Evolutionary conservation across 495 filamentous ascomycete genomes (phyloP).

Genomic region (Penicillium cataractarum): DNA sequence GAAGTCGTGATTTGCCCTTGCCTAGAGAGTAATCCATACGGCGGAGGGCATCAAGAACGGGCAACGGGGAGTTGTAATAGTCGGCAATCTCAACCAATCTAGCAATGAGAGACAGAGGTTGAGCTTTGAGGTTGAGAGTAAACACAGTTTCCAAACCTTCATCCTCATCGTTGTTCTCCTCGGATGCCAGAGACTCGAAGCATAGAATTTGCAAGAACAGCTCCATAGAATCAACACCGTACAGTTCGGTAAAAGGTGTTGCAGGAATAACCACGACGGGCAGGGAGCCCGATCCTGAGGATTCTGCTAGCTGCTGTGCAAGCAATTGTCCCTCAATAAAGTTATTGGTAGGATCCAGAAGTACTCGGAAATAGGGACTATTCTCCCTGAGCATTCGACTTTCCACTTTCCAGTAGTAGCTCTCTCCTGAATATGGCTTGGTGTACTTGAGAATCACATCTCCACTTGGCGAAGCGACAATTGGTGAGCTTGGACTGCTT

Average conservation of each 20-base stretch:
- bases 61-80: conserved; percentile 38
- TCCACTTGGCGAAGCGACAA: conserved; percentile 33
- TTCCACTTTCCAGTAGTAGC: conserved; percentile 40
- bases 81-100: conserved; percentile 43
- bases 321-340: conserved; percentile 50
- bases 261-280: conserved; percentile 36
- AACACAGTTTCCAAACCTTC: conserved; percentile 16
- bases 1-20: conserved; percentile 27
- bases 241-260: conserved; percentile 24
- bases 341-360: conserved; percentile 49
- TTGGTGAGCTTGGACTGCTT: conserved; percentile 9
- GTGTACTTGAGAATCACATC: conserved; percentile 45
- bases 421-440: conserved; percentile 14
- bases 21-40: conserved; percentile 34
- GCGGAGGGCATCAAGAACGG: conserved; percentile 24
- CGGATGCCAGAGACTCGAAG: conserved; percentile 25
- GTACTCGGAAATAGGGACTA: conserved; percentile 50
- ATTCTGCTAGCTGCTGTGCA: conserved; percentile 24
- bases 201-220: conserved; percentile 44
- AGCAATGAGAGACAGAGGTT: conserved; percentile 36
- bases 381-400: conserved; percentile 35
- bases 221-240: conserved; percentile 41
- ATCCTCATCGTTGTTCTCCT: conserved; percentile 18
- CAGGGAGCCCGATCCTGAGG: conserved; percentile 12
- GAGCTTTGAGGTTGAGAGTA: conserved; percentile 28